Evolutionary conservation across 768 basidiomycete species (phyloP), one percentile per base, ranked within the genome.

Genomic region (Termitomyces sp.): DNA sequence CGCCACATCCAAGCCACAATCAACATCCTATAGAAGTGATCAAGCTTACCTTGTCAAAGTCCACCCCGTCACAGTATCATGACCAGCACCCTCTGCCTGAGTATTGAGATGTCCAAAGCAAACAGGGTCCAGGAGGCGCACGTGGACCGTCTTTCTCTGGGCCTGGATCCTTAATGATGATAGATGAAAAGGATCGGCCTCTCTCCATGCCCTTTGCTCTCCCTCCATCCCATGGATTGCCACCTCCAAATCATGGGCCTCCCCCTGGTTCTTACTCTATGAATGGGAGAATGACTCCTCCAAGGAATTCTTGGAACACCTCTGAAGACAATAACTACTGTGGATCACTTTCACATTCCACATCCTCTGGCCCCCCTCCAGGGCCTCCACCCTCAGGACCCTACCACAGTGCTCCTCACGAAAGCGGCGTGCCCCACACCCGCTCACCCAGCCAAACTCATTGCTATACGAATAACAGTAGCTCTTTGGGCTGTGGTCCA

Each of bases 161-260:
- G 24, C 1, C 69, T 64, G 61, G 68, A 65, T 36, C 58, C 7
- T 69, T 68, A n/a, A 65, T 71, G 33, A 65, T 74, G 52, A 76
- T 80, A 54, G 81, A 82, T 46, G 82, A 81, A 16, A 76, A 79
- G 40, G 85, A 87, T 57, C 76, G 85, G 59, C 82, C 82, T 1
- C 69, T 81, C 49, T 77, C 84, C 7, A 82, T 79, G 44, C 81
- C 84, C 3, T 87, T 86, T 65, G 81, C 78, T 8, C 79, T 86
- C 56, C 72, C 73, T 33, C 75, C 75, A 70, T 64, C 69, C 18
- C 55, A 62, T 60, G 53, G 51, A 52, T 56, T 63, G 55, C 36
- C 67, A 51, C 39, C 65, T 42, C 42, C 68, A 40, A 52, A 61
- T 48, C 62, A 66, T 65, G 66, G 59, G 2, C 69, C 70, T 36